Evolutionary conservation across 192 early-diverging fungal species (phyloP), one percentile per base, ranked within the genome.

Genomic region (Umbelopsis isabellina): DNA sequence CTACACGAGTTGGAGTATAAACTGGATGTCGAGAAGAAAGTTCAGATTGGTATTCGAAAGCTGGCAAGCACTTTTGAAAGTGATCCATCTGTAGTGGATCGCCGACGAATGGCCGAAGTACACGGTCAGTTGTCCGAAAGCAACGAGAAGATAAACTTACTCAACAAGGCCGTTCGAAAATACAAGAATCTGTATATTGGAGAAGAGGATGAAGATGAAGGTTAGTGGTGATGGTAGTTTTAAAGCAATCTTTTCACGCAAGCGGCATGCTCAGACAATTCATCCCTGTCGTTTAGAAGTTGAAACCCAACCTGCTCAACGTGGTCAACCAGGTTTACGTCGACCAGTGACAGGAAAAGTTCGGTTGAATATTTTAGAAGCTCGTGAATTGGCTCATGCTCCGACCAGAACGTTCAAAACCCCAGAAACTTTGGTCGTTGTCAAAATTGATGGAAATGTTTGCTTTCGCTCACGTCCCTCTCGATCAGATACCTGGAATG

Each of bases 11-110:
- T 96, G 49, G 87, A 89, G 20, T 91, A 88, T 72, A 97, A 97
- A 79, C 86, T 98, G 4, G 92, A 95, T 69, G 91, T 98, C 9
- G 97, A 99, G 84, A 89, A 84, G 75, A 95, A 96, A 80, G 89
- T 99, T 41, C 89, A 91, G 70, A 90, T 88, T 16, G 94, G 93
- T 27, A 89, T 96, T 45, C 52, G 41, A 15, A 75, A 76, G 46
- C 70, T 80, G 48, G 50, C 50, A 45, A 33, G 61, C 35, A 68
- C 68, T 2, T 45, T 65, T 45, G 72, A 80, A 27, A 74, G 79
- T 37, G 78, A 83, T 65, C 80, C 84, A 20, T 71, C 78, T 12
- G 72, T 71, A 52, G 74, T 78, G 9, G 81, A 83, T 68, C 91
- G 88, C 72, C 41, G 64, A 44, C 75, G 80, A 35, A 71, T 80